These are phyloP conservation scores for Microsporum ferrugineum DNA, from an alignment of 2,329 filamentous ascomycete species.

Conservation along the genomic window DNA sequence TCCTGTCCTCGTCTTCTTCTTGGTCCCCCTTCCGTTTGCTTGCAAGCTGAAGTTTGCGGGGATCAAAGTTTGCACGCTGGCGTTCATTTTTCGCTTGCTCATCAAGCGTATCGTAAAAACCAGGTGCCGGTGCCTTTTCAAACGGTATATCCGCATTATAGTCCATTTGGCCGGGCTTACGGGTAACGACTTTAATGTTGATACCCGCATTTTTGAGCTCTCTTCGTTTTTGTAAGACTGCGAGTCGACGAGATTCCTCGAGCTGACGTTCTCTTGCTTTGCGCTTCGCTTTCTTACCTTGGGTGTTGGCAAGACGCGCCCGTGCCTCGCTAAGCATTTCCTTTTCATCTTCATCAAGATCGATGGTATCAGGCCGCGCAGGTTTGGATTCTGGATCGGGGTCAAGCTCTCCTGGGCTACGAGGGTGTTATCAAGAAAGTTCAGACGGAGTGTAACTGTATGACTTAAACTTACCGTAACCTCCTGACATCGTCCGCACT, in stretches of 20 bases:
- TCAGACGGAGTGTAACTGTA: constrained; percentile 3
- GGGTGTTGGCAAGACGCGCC: constrained; percentile 90
- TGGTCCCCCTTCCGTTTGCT: constrained; percentile 86
- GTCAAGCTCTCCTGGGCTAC: constrained; percentile 74
- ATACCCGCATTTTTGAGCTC: constrained; percentile 97
- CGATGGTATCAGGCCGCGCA: constrained; percentile 88
- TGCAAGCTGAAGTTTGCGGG: constrained; percentile 76
- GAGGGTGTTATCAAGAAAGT: constrained; percentile 9
- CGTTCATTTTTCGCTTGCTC: constrained; percentile 72
- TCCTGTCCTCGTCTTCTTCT: constrained; percentile 67
- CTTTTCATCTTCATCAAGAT: constrained; percentile 97
- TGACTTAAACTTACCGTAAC: constrained; percentile 43
- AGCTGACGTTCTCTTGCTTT: constrained; percentile 93
- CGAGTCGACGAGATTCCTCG: constrained; percentile 83
- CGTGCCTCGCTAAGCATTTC: constrained; percentile 98
- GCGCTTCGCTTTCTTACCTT: constrained; percentile 97
- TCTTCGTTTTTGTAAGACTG: constrained; percentile 83
- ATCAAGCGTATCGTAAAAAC: constrained; percentile 87
- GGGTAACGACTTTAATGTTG: constrained; percentile 87
- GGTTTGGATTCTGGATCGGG: constrained; percentile 97
- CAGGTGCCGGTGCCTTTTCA: constrained; percentile 75
- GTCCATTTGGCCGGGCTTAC: constrained; percentile 96
- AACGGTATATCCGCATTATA: constrained; percentile 99
- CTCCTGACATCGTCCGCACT: constrained; percentile 85
- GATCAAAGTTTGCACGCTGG: constrained; percentile 76